Percentiles rank a stretch among this genome's conserved stretches.
These are phyloP conservation scores for Periconia macrospinosa DNA, from an alignment of 2,329 filamentous ascomycete species.

Conservation along the genomic window DNA sequence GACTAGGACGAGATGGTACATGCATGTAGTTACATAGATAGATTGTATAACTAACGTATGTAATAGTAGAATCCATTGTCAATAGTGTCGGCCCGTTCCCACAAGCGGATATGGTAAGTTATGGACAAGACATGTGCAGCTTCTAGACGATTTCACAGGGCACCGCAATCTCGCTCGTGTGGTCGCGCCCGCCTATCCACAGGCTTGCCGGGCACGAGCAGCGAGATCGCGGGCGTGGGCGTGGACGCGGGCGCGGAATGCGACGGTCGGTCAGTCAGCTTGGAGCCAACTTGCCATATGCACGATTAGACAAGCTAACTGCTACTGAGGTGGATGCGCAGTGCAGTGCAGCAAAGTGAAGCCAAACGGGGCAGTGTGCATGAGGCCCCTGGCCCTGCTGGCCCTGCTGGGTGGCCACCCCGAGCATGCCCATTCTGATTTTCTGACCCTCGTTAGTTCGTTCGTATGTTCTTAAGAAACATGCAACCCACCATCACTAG, in stretches of 20 bases:
- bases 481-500: slow-evolving; percentile 41
- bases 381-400: slow-evolving; percentile 34
- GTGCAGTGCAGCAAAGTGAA: slow-evolving; percentile 17
- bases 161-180: slow-evolving; percentile 36
- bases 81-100: too few species aligned
- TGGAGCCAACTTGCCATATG: slow-evolving; percentile 41
- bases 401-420: slow-evolving; percentile 36
- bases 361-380: slow-evolving; percentile 44
- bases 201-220: slow-evolving; percentile 26
- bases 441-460: too few species aligned
- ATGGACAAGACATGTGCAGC: too few species aligned
- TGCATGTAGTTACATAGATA: too few species aligned
- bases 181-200: slow-evolving; percentile 35
- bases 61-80: too few species aligned
- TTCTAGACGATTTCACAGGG: too few species aligned
- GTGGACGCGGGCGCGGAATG: slow-evolving; percentile 31
- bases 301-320: slow-evolving; percentile 40
- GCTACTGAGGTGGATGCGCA: slow-evolving; percentile 35
- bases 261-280: slow-evolving; percentile 35
- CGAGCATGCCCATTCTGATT: too few species aligned
- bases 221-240: slow-evolving; percentile 32
- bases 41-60: too few species aligned
- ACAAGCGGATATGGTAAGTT: too few species aligned
- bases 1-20: too few species aligned
- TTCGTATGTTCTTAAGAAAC: slow-evolving; percentile 42